Evolutionary conservation across 2,329 filamentous ascomycete species (phyloP).

Genomic region (Hypoxylon sp.): DNA sequence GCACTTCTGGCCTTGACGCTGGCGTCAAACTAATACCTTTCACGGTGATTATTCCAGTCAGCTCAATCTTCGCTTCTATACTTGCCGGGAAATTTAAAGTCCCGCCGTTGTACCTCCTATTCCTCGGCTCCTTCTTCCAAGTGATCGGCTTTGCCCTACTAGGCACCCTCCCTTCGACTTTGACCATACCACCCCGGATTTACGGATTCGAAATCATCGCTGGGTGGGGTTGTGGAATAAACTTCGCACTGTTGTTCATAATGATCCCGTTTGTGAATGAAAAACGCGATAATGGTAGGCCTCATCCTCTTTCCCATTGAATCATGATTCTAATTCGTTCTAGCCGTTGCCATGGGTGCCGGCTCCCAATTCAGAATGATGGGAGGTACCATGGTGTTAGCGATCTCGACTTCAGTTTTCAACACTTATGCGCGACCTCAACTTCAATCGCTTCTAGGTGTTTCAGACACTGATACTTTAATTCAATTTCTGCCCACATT

Average conservation of each 20-base stretch:
- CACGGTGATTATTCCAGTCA: constrained; percentile 26
- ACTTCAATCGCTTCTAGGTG: constrained; percentile 22
- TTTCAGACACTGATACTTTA: constrained; percentile 18
- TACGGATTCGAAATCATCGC: constrained; percentile 39
- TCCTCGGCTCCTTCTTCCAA: constrained; percentile 29
- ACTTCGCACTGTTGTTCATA: constrained; percentile 30
- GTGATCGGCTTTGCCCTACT: constrained; percentile 39
- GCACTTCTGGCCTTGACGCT: constrained; percentile 36
- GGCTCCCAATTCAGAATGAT: constrained; percentile 45
- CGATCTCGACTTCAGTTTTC: constrained; percentile 44
- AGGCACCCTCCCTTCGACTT: constrained; percentile 12
- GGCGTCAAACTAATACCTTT: constrained; percentile 44
- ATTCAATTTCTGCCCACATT: constrained; percentile 15
- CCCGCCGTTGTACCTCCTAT: constrained; percentile 30
- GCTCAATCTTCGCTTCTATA: constrained; percentile 11
- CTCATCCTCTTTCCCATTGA: background rate
- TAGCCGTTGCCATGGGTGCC: constrained; percentile 44
- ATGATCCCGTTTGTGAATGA: constrained; percentile 30
- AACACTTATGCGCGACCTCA: constrained; percentile 27
- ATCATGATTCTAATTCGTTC: background rate
- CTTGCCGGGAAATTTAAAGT: constrained; percentile 35
- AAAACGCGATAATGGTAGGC: constrained; percentile 39
- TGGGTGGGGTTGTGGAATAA: constrained; percentile 39
- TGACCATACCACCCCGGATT: constrained; percentile 20
- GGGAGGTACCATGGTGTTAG: constrained; percentile 38